Evolutionary conservation across 169 alveolate species (phyloP).

Genomic region (Plasmodium vinckei): DNA sequence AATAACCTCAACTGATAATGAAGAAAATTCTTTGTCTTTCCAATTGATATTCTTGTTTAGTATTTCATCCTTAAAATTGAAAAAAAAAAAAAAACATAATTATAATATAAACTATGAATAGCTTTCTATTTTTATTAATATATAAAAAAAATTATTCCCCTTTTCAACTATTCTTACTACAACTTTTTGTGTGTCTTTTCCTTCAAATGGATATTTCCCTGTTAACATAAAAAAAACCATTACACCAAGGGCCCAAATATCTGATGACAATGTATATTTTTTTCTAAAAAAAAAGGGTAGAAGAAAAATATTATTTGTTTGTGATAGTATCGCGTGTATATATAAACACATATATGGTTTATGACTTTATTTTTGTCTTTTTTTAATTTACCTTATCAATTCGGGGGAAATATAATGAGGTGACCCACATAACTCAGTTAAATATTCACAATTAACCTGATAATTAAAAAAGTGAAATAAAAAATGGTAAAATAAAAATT

Average conservation of each 20-base stretch:
- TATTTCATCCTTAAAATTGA: slow-evolving; percentile 29
- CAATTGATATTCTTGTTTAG: slow-evolving; percentile 56
- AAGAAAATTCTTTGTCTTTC: slow-evolving; percentile 63
- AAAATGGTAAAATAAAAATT: neutral
- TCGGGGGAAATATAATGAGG: slow-evolving; percentile 86
- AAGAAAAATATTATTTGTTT: neutral
- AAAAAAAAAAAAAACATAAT: neutral
- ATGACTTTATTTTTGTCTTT: too few relatives aligned
- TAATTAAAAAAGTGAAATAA: slow-evolving; percentile 19
- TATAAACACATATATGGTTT: too few relatives aligned
- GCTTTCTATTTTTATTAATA: neutral
- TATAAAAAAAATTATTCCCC: neutral
- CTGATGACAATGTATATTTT: slow-evolving; percentile 78
- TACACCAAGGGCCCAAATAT: slow-evolving; percentile 86
- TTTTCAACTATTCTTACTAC: slow-evolving; percentile 61
- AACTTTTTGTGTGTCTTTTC: slow-evolving; percentile 78
- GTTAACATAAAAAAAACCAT: slow-evolving; percentile 82
- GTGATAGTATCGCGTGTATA: neutral
- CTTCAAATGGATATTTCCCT: slow-evolving; percentile 85
- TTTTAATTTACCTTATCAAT: slow-evolving; percentile 75
- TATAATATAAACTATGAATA: neutral
- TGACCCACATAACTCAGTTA: slow-evolving; percentile 83
- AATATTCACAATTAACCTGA: slow-evolving; percentile 73
- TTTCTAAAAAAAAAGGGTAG: slow-evolving; percentile 40
- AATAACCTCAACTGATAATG: slow-evolving; percentile 52